A percentile compares a stretch with the other conserved stretches of the same genome.
Evolutionary conservation across 306 rosid genomes (phyloP).

Genomic region (Medicago arabica): DNA sequence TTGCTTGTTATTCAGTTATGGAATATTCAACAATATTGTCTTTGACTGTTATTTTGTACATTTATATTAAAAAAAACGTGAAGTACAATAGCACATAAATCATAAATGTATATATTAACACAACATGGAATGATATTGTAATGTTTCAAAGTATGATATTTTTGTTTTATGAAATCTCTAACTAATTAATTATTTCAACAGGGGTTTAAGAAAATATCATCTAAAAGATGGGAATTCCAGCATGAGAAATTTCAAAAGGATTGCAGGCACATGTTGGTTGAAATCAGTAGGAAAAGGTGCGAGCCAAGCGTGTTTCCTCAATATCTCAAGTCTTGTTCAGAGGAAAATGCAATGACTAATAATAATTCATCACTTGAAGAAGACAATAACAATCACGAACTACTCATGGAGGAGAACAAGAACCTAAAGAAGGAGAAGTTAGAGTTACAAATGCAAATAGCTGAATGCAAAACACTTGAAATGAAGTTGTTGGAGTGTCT

Average conservation of each 20-base stretch:
- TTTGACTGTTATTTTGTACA: background rate
- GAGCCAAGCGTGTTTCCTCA: constrained; percentile 86
- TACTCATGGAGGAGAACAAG: constrained; percentile 71
- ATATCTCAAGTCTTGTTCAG: constrained; percentile 67
- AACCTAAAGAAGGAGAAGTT: constrained; percentile 64
- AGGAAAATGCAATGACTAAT: constrained; percentile 43
- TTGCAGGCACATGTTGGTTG: constrained; percentile 54
- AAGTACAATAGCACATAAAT: background rate
- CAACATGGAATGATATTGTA: constrained; percentile 1
- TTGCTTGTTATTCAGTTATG: background rate
- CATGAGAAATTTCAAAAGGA: constrained; percentile 84
- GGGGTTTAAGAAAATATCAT: constrained; percentile 87
- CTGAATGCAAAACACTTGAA: constrained; percentile 71
- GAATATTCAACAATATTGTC: background rate
- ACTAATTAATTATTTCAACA: constrained; percentile 34
- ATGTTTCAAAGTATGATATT: constrained; percentile 11
- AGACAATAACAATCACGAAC: constrained; percentile 27
- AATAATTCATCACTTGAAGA: constrained; percentile 39
- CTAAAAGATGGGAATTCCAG: constrained; percentile 87
- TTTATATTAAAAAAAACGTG: background rate
- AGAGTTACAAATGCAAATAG: constrained; percentile 69
- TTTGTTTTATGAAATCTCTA: background rate
- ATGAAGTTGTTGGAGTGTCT: constrained; percentile 62
- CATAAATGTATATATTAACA: background rate
- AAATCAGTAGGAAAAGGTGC: constrained; percentile 77